Evolutionary conservation across 352 stramenopile species (phyloP), one percentile per base, ranked within the genome.

Genomic region (Pythium myriotylum): DNA sequence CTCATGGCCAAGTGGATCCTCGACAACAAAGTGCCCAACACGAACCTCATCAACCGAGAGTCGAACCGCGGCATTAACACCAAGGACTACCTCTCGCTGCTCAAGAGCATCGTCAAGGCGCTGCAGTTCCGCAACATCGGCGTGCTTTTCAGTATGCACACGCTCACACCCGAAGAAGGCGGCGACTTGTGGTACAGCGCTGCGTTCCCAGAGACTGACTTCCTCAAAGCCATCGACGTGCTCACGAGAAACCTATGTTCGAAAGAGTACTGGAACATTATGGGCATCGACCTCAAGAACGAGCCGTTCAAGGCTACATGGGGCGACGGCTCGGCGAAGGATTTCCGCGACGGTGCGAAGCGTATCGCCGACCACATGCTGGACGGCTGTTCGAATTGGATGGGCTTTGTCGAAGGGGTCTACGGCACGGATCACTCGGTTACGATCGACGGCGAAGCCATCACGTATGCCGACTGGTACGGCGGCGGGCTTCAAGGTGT

Each of bases 401-500:
- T 94, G 48, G 85, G 72, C 2, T 92, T 94, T 37, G 81, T 94
- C 19, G 85, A 94, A 47, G 85, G 85, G 27, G 67, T 94, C 17
- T 74, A 84, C 29, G 29, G 29, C n/a, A 52, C 54, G 27, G 62
- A 61, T 8, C 79, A 89, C 46, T 74, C 46, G 14, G 61, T 88
- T 45, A 75, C 60, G 16, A 68, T 92, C 17, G 72, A 76, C 19
- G 76, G 74, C 7, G 54, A 65, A 17, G 58, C 76, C 40, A 65
- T 79, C 4, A 64, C 59, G 13, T 94, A 94, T 62, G 88, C 85
- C 55, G 82, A 94, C 51, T 94, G 85, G 82, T 94, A 80, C 76
- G 85, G 85, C 20, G 79, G 80, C 43, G 83, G 85, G 1, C 65
- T 94, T 1, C 82, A 94, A 58, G 74, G 76, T 16, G 85, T 83